Evolutionary conservation across 108 stramenopile genomes (phyloP).

Genomic region (Skeletonema grethae): DNA sequence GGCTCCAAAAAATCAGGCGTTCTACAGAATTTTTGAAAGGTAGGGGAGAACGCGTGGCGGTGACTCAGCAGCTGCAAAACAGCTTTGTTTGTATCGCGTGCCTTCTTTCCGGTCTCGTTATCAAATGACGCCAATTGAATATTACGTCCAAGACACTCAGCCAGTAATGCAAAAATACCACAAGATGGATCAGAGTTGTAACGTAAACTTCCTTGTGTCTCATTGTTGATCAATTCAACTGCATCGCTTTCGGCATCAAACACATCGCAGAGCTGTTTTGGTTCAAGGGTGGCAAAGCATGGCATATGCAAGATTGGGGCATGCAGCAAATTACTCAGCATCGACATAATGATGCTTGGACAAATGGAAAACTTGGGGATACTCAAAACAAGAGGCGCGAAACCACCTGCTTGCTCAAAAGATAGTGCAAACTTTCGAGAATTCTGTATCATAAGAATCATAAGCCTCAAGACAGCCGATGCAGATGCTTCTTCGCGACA

Average conservation of each 20-base stretch:
- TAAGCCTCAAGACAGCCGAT: conserved; percentile 80
- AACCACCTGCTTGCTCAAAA: conserved; percentile 84
- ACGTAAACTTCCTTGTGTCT: conserved; percentile 26
- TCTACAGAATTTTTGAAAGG: conserved; percentile 85
- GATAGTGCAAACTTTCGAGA: conserved; percentile 69
- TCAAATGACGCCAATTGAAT: conserved; percentile 76
- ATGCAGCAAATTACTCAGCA: conserved; percentile 82
- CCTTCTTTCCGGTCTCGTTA: conserved; percentile 65
- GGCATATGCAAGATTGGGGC: conserved; percentile 83
- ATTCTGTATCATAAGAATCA: conserved; percentile 87
- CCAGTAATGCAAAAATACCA: conserved; percentile 84
- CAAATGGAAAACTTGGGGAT: conserved; percentile 88
- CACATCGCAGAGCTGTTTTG: conserved; percentile 75
- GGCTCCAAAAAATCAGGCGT: conserved; percentile 82
- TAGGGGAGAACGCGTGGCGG: conserved; percentile 67
- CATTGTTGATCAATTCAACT: conserved; percentile 39
- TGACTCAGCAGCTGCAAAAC: conserved; percentile 78
- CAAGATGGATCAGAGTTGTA: conserved; percentile 68
- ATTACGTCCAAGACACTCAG: conserved; percentile 88
- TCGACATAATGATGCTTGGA: conserved; percentile 75
- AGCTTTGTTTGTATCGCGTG: conserved; percentile 79
- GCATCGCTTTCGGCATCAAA: conserved; percentile 79
- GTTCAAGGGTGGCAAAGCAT: conserved; percentile 68
- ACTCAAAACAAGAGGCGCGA: conserved; percentile 82
- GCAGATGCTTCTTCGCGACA: conserved; percentile 87